Conservation (phyloP, 345 rosid genomes). For the Hevea brasiliensis region DNA sequence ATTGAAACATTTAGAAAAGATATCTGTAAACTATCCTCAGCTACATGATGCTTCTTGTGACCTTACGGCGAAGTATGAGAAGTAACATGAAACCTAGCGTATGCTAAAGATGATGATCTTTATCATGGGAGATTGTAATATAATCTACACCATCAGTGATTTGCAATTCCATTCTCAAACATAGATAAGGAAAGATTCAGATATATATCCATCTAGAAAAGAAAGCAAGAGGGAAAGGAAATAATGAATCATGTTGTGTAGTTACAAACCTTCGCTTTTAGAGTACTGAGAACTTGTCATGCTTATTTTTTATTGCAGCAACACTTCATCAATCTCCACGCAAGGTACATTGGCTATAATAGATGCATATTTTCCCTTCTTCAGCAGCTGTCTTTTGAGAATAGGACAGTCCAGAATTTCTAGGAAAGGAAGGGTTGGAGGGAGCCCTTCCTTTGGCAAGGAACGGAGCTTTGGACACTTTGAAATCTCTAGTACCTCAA, state of each 20-base stretch:
- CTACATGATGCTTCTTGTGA: too few species aligned
- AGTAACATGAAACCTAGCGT: too few species aligned
- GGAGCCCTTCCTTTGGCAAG: background rate
- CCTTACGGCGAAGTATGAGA: too few species aligned
- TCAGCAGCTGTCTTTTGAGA: background rate
- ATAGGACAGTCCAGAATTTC: background rate
- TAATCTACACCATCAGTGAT: too few species aligned
- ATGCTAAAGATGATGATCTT: too few species aligned
- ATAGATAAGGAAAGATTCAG: too few species aligned
- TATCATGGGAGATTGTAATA: too few species aligned
- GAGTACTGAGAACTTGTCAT: background rate
- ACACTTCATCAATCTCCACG: background rate
- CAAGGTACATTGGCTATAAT: background rate
- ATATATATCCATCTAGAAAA: too few species aligned
- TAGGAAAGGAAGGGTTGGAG: background rate
- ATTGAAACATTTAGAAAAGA: too few species aligned
- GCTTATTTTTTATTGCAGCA: background rate
- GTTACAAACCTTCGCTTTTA: background rate
- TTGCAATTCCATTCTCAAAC: too few species aligned
- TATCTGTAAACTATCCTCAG: too few species aligned
- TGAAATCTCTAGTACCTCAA: background rate
- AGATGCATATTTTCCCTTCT: constrained; percentile 7
- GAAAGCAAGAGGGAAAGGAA: background rate
- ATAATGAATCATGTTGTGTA: background rate
- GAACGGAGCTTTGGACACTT: constrained; percentile 10